A percentile compares a stretch with the other conserved stretches of the same genome.
Conservation (phyloP, 176 grass and related monocot genomes). For the Urochloa ruziziensis region DNA sequence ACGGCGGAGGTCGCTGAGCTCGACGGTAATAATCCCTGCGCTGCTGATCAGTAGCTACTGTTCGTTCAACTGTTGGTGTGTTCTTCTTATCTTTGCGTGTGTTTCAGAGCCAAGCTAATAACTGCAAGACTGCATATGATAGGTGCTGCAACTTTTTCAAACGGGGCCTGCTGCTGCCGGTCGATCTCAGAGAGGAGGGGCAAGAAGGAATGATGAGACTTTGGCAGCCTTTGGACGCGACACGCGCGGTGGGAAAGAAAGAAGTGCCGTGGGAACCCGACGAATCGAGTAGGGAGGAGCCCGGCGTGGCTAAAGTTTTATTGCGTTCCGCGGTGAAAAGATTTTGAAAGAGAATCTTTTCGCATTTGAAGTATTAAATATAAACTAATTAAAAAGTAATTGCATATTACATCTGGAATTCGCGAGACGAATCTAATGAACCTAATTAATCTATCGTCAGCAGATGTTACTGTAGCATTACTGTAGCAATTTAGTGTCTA, state of each 20-base stretch:
- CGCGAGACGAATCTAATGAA: no score
- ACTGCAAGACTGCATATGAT: neutral
- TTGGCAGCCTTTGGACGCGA: conserved; percentile 19
- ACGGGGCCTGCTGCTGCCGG: neutral
- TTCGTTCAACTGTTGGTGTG: neutral
- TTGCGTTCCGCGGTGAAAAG: no score
- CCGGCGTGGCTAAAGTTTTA: conserved; percentile 26
- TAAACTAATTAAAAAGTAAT: no score
- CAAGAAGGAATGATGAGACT: neutral
- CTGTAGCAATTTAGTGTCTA: no score
- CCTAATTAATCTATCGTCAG: no score
- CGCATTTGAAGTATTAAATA: no score
- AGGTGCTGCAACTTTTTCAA: neutral
- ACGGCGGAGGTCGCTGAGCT: neutral
- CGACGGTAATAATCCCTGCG: neutral
- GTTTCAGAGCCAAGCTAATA: conserved; percentile 1
- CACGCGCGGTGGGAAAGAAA: no score
- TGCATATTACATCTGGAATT: no score
- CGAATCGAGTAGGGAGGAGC: conserved; percentile 3
- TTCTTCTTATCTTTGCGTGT: neutral
- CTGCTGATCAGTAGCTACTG: neutral
- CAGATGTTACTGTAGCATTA: no score
- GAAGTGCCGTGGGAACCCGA: neutral
- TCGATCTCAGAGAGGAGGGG: neutral
- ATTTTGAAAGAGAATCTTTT: no score